Conservation (phyloP, 345 rosid species). For the Ailanthus altissimus region DNA sequence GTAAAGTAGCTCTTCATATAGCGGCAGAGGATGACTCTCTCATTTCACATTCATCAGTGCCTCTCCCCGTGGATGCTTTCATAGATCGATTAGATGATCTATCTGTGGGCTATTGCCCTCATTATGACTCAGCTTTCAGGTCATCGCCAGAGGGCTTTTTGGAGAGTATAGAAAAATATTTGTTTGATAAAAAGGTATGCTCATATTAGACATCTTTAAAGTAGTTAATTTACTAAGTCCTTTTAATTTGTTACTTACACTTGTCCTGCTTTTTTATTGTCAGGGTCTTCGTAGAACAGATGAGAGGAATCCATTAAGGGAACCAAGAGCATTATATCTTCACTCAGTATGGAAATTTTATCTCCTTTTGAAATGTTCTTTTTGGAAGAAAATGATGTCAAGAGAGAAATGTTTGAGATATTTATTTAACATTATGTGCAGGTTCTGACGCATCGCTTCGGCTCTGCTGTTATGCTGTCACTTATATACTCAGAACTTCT, state of each 20-base stretch:
- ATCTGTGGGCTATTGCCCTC: conserved; percentile 60
- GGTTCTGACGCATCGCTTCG: conserved; percentile 67
- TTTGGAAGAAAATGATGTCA: neutral
- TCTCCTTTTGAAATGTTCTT: neutral
- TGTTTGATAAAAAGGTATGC: conserved; percentile 54
- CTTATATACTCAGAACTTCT: conserved; percentile 59
- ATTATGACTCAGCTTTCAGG: conserved; percentile 30
- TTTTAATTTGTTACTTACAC: neutral
- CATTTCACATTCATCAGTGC: conserved; percentile 60
- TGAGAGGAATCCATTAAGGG: conserved; percentile 31
- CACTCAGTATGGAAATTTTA: conserved; percentile 46
- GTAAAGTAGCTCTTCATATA: conserved; percentile 51
- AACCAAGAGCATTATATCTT: conserved; percentile 58
- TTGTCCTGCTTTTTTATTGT: conserved; percentile 4
- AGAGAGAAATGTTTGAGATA: neutral
- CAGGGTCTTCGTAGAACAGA: conserved; percentile 56
- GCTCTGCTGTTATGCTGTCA: conserved; percentile 59
- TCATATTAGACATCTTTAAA: neutral
- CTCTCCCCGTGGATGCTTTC: conserved; percentile 64
- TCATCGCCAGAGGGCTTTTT: conserved; percentile 48
- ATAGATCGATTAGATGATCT: conserved; percentile 56
- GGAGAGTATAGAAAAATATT: conserved; percentile 50
- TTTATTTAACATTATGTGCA: conserved; percentile 33
- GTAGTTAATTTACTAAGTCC: neutral
- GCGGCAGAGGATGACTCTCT: conserved; percentile 78